Conservation (phyloP, 148 eudicot genomes). For the Drosera capensis region DNA sequence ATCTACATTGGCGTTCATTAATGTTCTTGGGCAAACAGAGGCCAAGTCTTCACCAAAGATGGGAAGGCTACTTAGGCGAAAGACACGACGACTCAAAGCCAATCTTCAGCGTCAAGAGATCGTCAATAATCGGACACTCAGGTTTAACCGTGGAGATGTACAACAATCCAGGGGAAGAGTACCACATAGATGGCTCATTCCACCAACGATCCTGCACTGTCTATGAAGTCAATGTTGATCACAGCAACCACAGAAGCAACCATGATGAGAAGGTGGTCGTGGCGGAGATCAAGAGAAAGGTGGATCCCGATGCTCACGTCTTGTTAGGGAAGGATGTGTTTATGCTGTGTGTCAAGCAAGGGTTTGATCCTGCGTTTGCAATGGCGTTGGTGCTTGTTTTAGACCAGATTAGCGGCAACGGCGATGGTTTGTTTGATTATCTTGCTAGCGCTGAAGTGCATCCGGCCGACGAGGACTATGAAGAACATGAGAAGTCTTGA, state of each 20-base stretch:
- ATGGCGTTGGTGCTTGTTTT: conserved; percentile 65
- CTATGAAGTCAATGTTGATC: conserved; percentile 13
- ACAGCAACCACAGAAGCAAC: background rate
- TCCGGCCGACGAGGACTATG: conserved; percentile 5
- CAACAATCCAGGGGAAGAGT: conserved; percentile 40
- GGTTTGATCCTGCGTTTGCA: conserved; percentile 59
- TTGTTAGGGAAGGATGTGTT: conserved; percentile 58
- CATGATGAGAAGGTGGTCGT: conserved; percentile 17
- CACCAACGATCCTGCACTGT: conserved; percentile 46
- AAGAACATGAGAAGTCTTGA: background rate
- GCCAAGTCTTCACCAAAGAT: conserved; percentile 68
- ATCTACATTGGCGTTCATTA: too few species aligned
- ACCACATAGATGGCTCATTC: conserved; percentile 65
- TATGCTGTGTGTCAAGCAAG: conserved; percentile 34
- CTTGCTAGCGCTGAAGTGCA: background rate
- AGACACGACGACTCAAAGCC: conserved; percentile 47
- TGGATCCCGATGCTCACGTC: conserved; percentile 50
- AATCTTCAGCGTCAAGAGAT: conserved; percentile 59
- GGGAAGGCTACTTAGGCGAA: conserved; percentile 79
- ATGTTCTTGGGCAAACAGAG: too few species aligned
- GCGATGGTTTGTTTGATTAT: background rate
- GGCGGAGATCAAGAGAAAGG: conserved; percentile 65
- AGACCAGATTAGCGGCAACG: conserved; percentile 40
- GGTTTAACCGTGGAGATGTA: conserved; percentile 53
- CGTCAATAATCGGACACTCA: conserved; percentile 71